Conservation (phyloP, 1,284 basidiomycete species). For the Mrakiaceae sp. region DNA sequence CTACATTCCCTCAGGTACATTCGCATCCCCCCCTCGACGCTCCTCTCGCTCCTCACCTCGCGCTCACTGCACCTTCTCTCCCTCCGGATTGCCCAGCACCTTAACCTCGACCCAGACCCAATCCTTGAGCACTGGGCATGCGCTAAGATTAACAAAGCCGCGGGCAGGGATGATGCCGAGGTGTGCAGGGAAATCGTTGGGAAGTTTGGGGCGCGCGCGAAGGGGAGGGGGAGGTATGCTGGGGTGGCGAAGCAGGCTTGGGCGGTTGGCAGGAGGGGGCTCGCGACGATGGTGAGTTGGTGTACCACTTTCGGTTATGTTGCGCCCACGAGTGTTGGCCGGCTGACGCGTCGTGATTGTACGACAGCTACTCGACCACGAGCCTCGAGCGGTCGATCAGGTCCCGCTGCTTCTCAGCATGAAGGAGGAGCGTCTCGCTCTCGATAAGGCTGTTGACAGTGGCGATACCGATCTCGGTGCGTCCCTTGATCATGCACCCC, state of each 20-base stretch:
- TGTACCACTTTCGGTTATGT: no score
- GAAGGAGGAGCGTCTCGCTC: conserved; percentile 83
- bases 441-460: conserved; percentile 83
- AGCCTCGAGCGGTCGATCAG: conserved; percentile 78
- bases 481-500: conserved; percentile 23
- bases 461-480: conserved; percentile 89
- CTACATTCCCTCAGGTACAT: conserved; percentile 47
- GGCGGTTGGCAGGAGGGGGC: conserved; percentile 70
- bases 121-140: conserved; percentile 95
- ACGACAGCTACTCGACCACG: conserved; percentile 74
- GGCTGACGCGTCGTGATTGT: neutral
- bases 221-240: conserved; percentile 65
- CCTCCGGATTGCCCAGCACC: conserved; percentile 75
- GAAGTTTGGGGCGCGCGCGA: conserved; percentile 57
- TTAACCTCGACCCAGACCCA: conserved; percentile 68
- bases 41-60: conserved; percentile 71
- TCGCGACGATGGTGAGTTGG: conserved; percentile 70
- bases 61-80: conserved; percentile 85
- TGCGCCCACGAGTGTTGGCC: neutral
- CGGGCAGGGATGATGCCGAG: conserved; percentile 54
- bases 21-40: conserved; percentile 59
- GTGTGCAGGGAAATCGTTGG: conserved; percentile 72
- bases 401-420: conserved; percentile 84
- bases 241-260: conserved; percentile 91
- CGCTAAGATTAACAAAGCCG: conserved; percentile 64